phyloP scores from a whole-genome alignment of 768 basidiomycete species.

The Sporobolomyces roseus region DNA sequence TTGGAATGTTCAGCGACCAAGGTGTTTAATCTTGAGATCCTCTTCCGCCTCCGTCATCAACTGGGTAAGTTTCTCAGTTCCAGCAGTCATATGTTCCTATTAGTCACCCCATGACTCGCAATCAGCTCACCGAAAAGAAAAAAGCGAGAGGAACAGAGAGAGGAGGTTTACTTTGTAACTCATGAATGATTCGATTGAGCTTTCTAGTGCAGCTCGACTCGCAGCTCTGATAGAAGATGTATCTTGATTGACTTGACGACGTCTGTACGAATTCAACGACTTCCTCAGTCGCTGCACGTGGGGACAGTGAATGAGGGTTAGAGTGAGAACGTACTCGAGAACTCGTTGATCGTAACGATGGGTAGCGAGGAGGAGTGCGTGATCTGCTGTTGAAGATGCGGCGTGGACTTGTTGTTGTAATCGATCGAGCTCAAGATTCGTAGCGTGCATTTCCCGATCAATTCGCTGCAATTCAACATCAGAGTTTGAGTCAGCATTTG shows the following conservation, averaged over 20 bases:
- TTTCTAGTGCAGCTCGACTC: constrained; percentile 37
- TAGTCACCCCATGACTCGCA: not conserved
- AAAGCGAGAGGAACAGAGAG: not conserved
- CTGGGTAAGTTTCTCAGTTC: constrained; percentile 4
- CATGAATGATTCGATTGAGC: constrained; percentile 40
- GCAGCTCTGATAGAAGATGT: constrained; percentile 33
- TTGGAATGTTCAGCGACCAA: not conserved
- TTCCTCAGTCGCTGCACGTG: not conserved
- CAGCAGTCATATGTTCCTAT: constrained; percentile 27
- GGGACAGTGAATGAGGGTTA: not conserved
- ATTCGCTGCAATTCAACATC: constrained; percentile 39
- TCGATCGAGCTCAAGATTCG: constrained; percentile 37
- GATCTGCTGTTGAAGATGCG: constrained; percentile 30
- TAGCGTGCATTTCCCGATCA: constrained; percentile 34
- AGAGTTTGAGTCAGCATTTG: no score
- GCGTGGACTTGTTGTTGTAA: constrained; percentile 38
- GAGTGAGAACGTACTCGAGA: constrained; percentile 30
- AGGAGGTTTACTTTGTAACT: constrained; percentile 23
- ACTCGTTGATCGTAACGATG: constrained; percentile 40
- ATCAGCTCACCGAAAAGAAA: not conserved
- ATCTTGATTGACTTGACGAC: constrained; percentile 17
- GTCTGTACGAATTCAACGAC: not conserved
- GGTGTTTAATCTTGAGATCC: not conserved
- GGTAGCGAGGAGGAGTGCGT: constrained; percentile 33
- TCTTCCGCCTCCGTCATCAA: constrained; percentile 17